Conservation (phyloP, 2,329 filamentous ascomycete genomes). For the Cladosporium sp. region DNA sequence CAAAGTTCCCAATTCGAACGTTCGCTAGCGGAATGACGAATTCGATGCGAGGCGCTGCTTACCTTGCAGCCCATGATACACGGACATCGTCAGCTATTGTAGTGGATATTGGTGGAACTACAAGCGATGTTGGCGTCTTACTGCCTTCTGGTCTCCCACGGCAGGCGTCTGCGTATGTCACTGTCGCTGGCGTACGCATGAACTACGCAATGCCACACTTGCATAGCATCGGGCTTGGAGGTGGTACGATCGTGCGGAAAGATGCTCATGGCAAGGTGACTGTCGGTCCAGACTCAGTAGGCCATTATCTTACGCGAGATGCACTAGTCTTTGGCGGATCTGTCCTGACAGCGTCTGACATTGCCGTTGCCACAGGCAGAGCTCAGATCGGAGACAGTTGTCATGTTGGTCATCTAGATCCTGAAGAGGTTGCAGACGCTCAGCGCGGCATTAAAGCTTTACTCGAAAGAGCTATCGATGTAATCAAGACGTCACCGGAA, state of each 20-base stretch:
- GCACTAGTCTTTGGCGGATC: slow-evolving; percentile 52
- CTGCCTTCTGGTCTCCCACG: slow-evolving; percentile 58
- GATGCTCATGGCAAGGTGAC: slow-evolving; percentile 31
- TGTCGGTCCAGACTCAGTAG: slow-evolving; percentile 57
- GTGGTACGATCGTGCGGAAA: slow-evolving; percentile 45
- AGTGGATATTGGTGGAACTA: slow-evolving; percentile 64
- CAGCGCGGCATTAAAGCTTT: slow-evolving; percentile 41
- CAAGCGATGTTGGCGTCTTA: slow-evolving; percentile 58
- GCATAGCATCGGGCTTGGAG: slow-evolving; percentile 54
- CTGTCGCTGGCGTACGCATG: slow-evolving; percentile 58
- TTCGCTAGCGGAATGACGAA: not conserved
- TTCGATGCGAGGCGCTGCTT: slow-evolving; percentile 37
- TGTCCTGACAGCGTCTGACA: slow-evolving; percentile 51
- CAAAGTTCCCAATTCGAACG: not conserved
- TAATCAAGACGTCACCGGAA: slow-evolving; percentile 54
- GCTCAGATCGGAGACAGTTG: slow-evolving; percentile 24
- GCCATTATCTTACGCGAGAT: slow-evolving; percentile 46
- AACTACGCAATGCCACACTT: slow-evolving; percentile 45
- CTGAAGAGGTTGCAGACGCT: slow-evolving; percentile 20
- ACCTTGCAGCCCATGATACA: slow-evolving; percentile 42
- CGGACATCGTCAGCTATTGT: slow-evolving; percentile 45
- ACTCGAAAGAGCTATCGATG: slow-evolving; percentile 51
- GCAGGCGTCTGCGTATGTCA: slow-evolving; percentile 57
- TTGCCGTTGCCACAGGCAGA: slow-evolving; percentile 38
- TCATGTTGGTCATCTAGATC: slow-evolving; percentile 18